Base-by-base conservation (phyloP, 1,284 basidiomycete species). In the Trametes versicolor region DNA sequence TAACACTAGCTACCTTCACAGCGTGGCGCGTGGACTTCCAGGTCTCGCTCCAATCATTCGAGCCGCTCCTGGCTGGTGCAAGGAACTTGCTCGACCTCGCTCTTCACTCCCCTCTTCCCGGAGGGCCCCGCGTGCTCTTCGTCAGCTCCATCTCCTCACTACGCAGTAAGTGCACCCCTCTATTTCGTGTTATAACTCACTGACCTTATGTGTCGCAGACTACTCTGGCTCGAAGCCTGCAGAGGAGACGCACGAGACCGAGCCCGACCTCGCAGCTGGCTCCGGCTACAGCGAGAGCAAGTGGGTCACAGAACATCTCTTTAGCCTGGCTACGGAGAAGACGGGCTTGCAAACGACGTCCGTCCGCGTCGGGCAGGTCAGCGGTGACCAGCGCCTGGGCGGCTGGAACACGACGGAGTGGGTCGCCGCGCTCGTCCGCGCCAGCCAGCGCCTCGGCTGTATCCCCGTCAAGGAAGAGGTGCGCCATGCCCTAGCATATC, bases 1-100 rank as follows among this genome's bases (percentile, higher is more conserved):
- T 59, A 41, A 51, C 17, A 37, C 1, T 45, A n/a, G 1, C 15
- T 4, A 13, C 15, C 3, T 15, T 32, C 25, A 6, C 27, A 73
- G 78, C 75, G 1, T 81, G 77, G 76, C 70, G 74, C 0, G 69
- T 80, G 4, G 75, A 82, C 66, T 81, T 80, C 67, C 80, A 80
- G 19, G 64, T 79, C 0, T 66, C 71, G 6, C 56, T 80, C 15
- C 64, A 72, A 2, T 79, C 79, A 2, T 78, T 79, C 49, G 79
- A 79, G 52, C 66, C 73, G 0, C 71, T 76, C 37, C 63, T 81
- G 7, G 62, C 47, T 17, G 74, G 73, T 23, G 72, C 73, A 6
- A 72, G 74, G 13, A 62, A 75, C 60, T 60, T 79, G 36, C 70
- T 79, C 25, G 75, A 82, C 32, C 72, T 80, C 19, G 76, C 78